These are phyloP conservation scores for Clavispora asparagi DNA, from an alignment of 805 yeast genomes.

Conservation along the genomic window DNA sequence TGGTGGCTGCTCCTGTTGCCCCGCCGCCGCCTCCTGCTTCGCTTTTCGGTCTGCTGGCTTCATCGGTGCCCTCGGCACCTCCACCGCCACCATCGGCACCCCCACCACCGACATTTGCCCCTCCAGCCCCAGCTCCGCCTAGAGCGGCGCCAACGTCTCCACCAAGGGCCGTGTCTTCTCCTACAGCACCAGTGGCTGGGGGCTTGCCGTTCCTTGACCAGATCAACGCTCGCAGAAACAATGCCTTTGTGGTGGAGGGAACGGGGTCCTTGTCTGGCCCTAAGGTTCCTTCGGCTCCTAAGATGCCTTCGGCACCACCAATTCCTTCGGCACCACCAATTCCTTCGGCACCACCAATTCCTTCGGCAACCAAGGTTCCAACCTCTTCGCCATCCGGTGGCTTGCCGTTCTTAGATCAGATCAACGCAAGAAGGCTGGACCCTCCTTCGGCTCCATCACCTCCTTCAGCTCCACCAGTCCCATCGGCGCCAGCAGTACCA, in stretches of 20 bases:
- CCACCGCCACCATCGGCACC: constrained; percentile 4
- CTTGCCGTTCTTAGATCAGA: constrained; percentile 44
- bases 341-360: constrained; percentile 3
- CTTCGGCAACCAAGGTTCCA: constrained; percentile 1
- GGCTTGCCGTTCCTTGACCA: constrained; percentile 48
- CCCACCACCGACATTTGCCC: background rate
- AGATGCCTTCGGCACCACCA: background rate
- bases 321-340: background rate
- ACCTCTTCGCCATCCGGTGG: constrained; percentile 13
- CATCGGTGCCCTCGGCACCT: constrained; percentile 11
- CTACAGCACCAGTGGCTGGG: constrained; percentile 13
- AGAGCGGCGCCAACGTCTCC: background rate
- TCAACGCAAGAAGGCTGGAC: constrained; percentile 34
- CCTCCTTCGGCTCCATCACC: constrained; percentile 2
- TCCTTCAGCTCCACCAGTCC: constrained; percentile 16
- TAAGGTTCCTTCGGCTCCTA: background rate
- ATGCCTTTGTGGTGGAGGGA: constrained; percentile 40
- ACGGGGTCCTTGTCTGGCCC: constrained; percentile 4
- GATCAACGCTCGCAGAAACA: constrained; percentile 46
- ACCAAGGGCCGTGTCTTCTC: constrained; percentile 15
- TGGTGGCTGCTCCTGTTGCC: constrained; percentile 5
- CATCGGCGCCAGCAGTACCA: constrained; percentile 17
- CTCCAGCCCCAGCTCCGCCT: constrained; percentile 12
- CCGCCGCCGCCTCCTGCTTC: constrained; percentile 15
- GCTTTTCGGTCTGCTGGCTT: constrained; percentile 5